Base-by-base conservation (phyloP, 1,284 basidiomycete genomes). In the Cutaneotrichosporon cutaneum region DNA sequence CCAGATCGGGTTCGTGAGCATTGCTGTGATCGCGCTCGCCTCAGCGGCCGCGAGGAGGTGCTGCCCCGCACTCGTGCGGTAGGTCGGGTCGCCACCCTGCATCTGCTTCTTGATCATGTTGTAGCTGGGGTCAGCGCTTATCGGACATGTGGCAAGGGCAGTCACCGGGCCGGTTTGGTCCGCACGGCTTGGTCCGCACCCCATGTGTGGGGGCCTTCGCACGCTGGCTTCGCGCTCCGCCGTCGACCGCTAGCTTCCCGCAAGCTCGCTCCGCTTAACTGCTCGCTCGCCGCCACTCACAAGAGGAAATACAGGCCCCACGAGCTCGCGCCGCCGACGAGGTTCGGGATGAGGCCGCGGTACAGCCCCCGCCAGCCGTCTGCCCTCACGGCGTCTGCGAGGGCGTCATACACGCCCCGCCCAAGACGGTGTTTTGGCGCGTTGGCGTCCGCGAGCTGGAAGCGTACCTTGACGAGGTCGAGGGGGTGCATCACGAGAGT, bases 231-330 rank as follows among this genome's bases (percentile, higher is more conserved):
- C 42, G 10, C 35, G 5, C 39, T 42, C 16, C 18, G 32, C 8
- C 13, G 22, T 39, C 33, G 27, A 13, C 56, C 50, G 35, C 26
- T n/a, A n/a, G n/a, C 11, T 36, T 36, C 35, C 11, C 6, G 35
- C n/a, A n/a, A n/a, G n/a, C n/a, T n/a, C n/a, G n/a, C n/a, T n/a
- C 48, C 27, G 14, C 27, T 26, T 7, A n/a, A 14, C 11, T 30
- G 30, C 30, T 9, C 5, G n/a, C 10, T 24, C 47, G 26, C 26
- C 24, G 14, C 11, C 2, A 85, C 92, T 80, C 76, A 95, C 95
- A 96, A 96, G 65, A 97, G 84, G 80, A 99, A 99, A 80, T 99
- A 99, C 33, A 97, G 81, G 0, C 96, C 95, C 95, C 95, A 99
- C 70, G 91, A 94, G 7, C 90, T 87, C n/a, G 94, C 93, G 71